Base-by-base conservation (phyloP, 2,329 filamentous ascomycete genomes). In the Shiraia bambusicola region DNA sequence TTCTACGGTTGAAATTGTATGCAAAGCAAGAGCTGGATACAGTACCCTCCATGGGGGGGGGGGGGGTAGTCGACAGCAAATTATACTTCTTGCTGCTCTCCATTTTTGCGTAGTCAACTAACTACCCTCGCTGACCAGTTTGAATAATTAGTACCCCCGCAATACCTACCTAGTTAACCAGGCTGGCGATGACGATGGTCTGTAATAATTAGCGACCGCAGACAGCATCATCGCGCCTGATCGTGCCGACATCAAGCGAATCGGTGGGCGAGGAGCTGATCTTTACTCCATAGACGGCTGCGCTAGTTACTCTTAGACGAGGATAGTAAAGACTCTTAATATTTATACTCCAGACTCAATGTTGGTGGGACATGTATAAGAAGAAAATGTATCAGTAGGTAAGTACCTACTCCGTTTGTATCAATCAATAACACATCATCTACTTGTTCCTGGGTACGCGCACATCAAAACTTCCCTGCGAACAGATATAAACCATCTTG, bases 241-340 rank as follows among this genome's bases (percentile, higher is more conserved):
- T 37, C 50, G 56, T 37, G 28, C 56, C 56, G 56, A 58, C 54
- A 53, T 44, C 36, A 16, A 17, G 30, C 56, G 39, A 59, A 59
- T 59, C 29, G 44, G 47, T 27, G 29, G 16, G 8, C 16, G 14
- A 29, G 40, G 49, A 42, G 28, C 13, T 29, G 11, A 13, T 8
- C 6, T 7, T 15, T 5, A 33, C 10, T 14, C 8, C 6, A 12
- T 16, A 14, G 26, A n/a, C n/a, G n/a, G n/a, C n/a, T n/a, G n/a
- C n/a, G n/a, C n/a, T n/a, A n/a, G n/a, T n/a, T n/a, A n/a, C n/a
- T n/a, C n/a, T n/a, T n/a, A n/a, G n/a, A n/a, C n/a, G n/a, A n/a
- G n/a, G n/a, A n/a, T n/a, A n/a, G n/a, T n/a, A n/a, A n/a, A n/a
- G n/a, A n/a, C n/a, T n/a, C n/a, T n/a, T n/a, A n/a, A n/a, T n/a